Percentiles rank a stretch among this genome's conserved stretches.
These are phyloP conservation scores for Colletotrichum sp. DNA, from an alignment of 2,329 filamentous ascomycete species.

Conservation along the genomic window DNA sequence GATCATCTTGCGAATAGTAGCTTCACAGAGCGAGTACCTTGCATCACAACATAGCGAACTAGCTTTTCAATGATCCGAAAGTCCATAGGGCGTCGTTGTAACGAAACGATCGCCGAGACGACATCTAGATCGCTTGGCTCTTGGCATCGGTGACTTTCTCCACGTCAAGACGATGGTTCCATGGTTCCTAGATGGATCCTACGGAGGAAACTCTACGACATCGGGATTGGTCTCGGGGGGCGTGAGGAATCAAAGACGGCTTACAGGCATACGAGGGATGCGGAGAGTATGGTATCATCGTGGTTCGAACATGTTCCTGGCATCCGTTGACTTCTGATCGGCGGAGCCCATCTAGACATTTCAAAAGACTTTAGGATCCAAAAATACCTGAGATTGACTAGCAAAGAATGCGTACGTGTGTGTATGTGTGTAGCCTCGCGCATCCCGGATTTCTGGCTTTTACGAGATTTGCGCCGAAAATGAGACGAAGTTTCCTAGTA, in stretches of 20 bases:
- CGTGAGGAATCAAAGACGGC: background rate
- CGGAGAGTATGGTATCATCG: background rate
- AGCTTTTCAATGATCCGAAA: background rate
- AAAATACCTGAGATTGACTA: background rate
- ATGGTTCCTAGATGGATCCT: background rate
- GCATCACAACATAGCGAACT: background rate
- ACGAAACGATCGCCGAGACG: slow-evolving; percentile 8
- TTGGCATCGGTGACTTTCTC: background rate
- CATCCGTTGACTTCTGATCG: background rate
- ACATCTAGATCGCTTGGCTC: background rate
- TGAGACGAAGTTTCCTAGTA: background rate
- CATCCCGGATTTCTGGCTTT: background rate
- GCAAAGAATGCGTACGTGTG: background rate
- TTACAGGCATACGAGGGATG: background rate
- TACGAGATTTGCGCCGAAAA: background rate
- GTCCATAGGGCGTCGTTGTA: background rate
- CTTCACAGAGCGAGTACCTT: background rate
- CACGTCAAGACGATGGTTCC: background rate
- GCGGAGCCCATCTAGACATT: background rate
- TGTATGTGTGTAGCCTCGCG: background rate
- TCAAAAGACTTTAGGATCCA: background rate
- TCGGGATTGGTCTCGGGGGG: background rate
- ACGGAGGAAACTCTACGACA: background rate
- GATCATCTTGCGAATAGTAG: background rate
- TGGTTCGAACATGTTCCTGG: background rate